These are phyloP conservation scores for Rhamnella rubrinervis DNA, from an alignment of 331 rosid genomes.

Conservation along the genomic window DNA sequence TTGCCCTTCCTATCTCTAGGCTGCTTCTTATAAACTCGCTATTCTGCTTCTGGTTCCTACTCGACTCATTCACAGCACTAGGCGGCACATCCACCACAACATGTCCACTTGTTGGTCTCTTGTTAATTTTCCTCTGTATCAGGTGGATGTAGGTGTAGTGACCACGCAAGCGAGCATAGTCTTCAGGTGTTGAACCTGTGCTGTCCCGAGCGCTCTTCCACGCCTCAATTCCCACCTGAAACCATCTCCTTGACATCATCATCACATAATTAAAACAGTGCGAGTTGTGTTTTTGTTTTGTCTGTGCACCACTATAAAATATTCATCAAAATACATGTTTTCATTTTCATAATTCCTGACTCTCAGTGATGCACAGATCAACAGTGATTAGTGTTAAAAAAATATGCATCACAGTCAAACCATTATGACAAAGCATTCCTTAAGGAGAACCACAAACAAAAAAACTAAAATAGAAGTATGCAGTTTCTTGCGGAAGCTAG, in stretches of 20 bases:
- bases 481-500: no score
- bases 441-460: no score
- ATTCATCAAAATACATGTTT: no score
- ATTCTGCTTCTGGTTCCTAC: slow-evolving; percentile 43
- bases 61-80: slow-evolving; percentile 33
- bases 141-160: slow-evolving; percentile 64
- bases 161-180: slow-evolving; percentile 66
- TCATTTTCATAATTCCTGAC: no score
- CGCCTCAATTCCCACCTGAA: slow-evolving; percentile 80
- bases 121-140: slow-evolving; percentile 58
- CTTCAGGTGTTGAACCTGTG: slow-evolving; percentile 64
- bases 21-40: neutral
- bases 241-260: neutral
- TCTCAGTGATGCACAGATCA: no score
- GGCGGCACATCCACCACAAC: slow-evolving; percentile 77
- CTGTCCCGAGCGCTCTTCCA: slow-evolving; percentile 70
- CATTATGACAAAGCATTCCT: no score
- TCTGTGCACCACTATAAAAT: neutral
- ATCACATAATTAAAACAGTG: neutral
- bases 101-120: slow-evolving; percentile 45
- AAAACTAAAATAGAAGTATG: no score
- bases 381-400: no score
- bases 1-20: slow-evolving; percentile 61
- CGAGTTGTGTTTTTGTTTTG: neutral
- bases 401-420: no score